Conservation (phyloP, 2,329 filamentous ascomycete species). For the Colletotrichum somersetense region DNA sequence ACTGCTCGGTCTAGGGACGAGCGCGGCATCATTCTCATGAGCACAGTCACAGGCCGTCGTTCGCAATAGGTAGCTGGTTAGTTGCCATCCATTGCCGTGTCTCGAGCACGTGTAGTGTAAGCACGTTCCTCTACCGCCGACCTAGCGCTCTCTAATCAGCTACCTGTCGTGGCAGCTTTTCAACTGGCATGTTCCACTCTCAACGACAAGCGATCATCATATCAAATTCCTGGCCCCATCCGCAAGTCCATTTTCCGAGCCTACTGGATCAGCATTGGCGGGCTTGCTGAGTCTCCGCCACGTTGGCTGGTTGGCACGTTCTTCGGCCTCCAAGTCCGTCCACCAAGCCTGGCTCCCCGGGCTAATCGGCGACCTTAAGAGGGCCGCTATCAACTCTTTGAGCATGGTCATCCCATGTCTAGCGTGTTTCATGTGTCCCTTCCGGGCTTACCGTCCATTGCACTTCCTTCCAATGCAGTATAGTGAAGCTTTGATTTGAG, state of each 20-base stretch:
- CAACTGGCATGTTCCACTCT: conserved; percentile 37
- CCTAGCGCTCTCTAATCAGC: conserved; percentile 30
- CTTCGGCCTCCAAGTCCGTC: conserved; percentile 31
- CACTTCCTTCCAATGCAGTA: conserved; percentile 28
- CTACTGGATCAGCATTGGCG: conserved; percentile 34
- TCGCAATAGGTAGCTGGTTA: too few species aligned
- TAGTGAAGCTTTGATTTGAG: conserved; percentile 43
- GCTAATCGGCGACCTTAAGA: conserved; percentile 42
- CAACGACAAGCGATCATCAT: conserved; percentile 30
- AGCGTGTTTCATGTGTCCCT: conserved; percentile 43
- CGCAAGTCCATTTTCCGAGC: conserved; percentile 35
- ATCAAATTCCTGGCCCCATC: conserved; percentile 32
- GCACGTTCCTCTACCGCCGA: conserved; percentile 23
- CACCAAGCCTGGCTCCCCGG: conserved; percentile 15
- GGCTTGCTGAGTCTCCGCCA: conserved; percentile 33
- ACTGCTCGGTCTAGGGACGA: conserved; percentile 35
- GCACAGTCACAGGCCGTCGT: background rate
- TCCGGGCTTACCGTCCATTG: conserved; percentile 37
- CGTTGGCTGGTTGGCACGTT: conserved; percentile 38
- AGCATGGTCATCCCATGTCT: conserved; percentile 35
- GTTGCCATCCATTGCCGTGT: conserved; percentile 5
- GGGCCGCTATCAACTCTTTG: conserved; percentile 32
- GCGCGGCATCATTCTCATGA: conserved; percentile 15
- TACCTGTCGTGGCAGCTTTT: background rate
- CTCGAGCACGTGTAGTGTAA: background rate